These are phyloP conservation scores for Colletotrichum sp. DNA, from an alignment of 2,329 filamentous ascomycete genomes.

Conservation along the genomic window DNA sequence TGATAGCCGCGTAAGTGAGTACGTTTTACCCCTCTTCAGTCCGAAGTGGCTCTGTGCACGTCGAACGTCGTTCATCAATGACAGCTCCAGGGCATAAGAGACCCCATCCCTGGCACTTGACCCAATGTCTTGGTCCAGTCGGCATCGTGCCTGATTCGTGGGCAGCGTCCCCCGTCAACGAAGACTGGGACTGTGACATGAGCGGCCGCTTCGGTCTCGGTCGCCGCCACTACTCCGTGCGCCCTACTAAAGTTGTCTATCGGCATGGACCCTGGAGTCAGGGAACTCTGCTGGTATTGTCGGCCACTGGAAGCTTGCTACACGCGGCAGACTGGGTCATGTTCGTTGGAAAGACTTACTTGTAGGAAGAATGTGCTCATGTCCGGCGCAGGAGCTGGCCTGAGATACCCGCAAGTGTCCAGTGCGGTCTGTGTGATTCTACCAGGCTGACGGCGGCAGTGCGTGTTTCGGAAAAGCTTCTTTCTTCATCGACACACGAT, in stretches of 20 bases:
- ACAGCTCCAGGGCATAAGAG: background rate
- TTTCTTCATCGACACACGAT: background rate
- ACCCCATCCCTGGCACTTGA: background rate
- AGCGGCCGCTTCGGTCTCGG: background rate
- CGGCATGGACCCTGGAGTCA: background rate
- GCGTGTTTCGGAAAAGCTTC: background rate
- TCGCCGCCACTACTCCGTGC: background rate
- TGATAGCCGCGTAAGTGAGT: background rate
- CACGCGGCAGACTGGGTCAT: background rate
- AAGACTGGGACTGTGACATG: background rate
- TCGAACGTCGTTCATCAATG: background rate
- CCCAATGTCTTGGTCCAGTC: background rate
- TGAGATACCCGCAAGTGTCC: background rate
- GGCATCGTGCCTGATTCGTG: background rate
- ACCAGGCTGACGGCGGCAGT: background rate
- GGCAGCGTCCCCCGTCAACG: background rate
- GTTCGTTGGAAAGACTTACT: background rate
- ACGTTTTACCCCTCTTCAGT: background rate
- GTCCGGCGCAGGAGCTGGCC: background rate
- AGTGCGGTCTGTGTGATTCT: background rate
- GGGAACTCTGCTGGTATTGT: background rate
- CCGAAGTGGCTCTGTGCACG: background rate
- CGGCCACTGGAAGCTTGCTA: background rate
- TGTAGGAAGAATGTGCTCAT: background rate
- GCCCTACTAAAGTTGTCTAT: background rate